A percentile compares a stretch with the other conserved stretches of the same genome.
These are phyloP conservation scores for Melaleuca alternifolia DNA, from an alignment of 345 rosid species.

Conservation along the genomic window DNA sequence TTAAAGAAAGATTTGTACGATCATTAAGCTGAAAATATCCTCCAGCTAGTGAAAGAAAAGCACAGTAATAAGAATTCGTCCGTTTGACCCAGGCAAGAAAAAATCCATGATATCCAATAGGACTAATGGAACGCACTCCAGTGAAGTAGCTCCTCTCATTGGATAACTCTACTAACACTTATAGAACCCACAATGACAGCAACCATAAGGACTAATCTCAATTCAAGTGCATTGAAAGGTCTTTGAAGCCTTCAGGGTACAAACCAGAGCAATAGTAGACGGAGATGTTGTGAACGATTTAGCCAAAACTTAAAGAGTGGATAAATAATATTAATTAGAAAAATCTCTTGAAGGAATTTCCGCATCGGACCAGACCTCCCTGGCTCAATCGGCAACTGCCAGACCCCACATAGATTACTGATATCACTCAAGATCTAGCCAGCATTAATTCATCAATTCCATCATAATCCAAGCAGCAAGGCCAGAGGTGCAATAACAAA, in stretches of 20 bases:
- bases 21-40: neutral
- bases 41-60: neutral
- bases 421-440: neutral
- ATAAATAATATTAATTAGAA: neutral
- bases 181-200: neutral
- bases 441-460: neutral
- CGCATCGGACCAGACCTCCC: neutral
- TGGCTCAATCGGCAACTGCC: neutral
- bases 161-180: neutral
- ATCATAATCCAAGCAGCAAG: neutral
- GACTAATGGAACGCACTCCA: neutral
- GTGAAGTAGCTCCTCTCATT: neutral
- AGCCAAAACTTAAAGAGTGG: neutral
- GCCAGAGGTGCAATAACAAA: neutral
- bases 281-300: neutral
- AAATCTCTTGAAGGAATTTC: neutral
- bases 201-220: neutral
- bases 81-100: neutral
- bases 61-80: neutral
- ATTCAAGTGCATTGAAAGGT: neutral
- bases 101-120: neutral
- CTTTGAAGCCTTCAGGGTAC: neutral
- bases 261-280: neutral
- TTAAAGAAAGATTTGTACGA: neutral
- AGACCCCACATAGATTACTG: neutral